These are phyloP conservation scores for Penicillium sp. DNA, from an alignment of 2,329 filamentous ascomycete genomes.

Conservation along the genomic window DNA sequence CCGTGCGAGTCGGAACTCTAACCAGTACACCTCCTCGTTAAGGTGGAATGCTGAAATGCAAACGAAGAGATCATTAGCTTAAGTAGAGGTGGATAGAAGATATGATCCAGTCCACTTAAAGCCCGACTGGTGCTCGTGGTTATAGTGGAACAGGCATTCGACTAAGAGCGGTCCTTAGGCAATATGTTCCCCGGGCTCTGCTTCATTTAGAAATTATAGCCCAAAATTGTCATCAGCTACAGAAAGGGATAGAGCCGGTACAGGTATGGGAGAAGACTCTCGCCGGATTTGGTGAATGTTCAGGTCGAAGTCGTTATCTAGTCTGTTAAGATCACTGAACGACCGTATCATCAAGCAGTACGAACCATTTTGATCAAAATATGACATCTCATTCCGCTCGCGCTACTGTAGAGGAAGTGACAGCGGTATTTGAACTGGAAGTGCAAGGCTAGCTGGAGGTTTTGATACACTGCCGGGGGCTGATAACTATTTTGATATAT, in stretches of 20 bases:
- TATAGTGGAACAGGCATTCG: background rate
- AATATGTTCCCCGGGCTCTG: background rate
- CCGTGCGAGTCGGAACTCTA: background rate
- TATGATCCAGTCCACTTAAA: no score
- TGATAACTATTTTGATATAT: no score
- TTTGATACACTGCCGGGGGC: no score
- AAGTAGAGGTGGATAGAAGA: no score
- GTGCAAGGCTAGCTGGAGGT: no score
- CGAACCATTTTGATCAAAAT: background rate
- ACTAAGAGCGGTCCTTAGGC: background rate
- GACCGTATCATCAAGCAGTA: background rate
- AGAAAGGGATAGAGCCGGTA: no score
- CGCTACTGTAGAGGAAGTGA: background rate
- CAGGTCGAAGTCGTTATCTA: background rate
- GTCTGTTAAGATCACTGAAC: background rate
- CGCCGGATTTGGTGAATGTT: no score
- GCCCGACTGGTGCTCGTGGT: no score
- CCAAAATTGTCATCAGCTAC: no score
- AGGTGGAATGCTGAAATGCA: background rate
- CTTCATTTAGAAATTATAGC: background rate
- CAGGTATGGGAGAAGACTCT: no score
- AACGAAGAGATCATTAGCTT: background rate
- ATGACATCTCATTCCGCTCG: background rate
- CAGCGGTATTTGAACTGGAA: background rate
- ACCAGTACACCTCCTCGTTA: background rate